phyloP scores from a whole-genome alignment of 1,284 basidiomycete genomes.

The Fomitopsis pinicola region DNA sequence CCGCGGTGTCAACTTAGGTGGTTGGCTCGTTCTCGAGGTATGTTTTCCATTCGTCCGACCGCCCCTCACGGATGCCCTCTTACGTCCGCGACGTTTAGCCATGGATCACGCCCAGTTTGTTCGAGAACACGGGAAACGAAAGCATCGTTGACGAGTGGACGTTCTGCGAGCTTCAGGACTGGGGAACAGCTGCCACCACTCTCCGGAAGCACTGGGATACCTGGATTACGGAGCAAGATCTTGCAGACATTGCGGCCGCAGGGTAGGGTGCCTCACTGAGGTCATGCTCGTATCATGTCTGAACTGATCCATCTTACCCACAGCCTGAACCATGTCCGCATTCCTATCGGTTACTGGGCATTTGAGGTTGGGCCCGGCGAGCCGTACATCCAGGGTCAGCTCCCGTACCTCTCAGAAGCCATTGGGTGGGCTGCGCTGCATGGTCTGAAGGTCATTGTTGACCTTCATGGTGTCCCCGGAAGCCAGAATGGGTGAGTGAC shows the following conservation, averaged over 20 bases:
- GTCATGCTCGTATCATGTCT: conserved; percentile 12
- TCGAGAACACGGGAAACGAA: conserved; percentile 71
- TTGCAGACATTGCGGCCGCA: conserved; percentile 67
- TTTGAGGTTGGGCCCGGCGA: conserved; percentile 81
- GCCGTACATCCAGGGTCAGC: conserved; percentile 83
- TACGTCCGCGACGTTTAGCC: conserved; percentile 39
- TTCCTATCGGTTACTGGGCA: conserved; percentile 93
- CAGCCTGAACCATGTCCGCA: conserved; percentile 79
- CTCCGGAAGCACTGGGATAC: conserved; percentile 75
- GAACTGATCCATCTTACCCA: conserved; percentile 11
- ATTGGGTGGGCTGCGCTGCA: conserved; percentile 75
- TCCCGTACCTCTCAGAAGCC: conserved; percentile 69
- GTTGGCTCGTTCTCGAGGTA: conserved; percentile 80
- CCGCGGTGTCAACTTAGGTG: conserved; percentile 73
- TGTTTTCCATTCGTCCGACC: background rate
- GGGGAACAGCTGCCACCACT: conserved; percentile 40
- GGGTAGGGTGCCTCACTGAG: conserved; percentile 37
- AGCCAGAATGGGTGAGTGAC: conserved; percentile 70
- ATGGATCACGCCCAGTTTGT: conserved; percentile 89
- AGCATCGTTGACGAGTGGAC: conserved; percentile 85
- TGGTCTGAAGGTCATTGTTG: conserved; percentile 78
- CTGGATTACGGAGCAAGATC: conserved; percentile 77
- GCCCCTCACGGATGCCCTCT: conserved; percentile 3
- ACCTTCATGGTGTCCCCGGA: conserved; percentile 82
- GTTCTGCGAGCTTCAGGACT: conserved; percentile 62